These are phyloP conservation scores for Huiozyma naganishii DNA, from an alignment of 805 yeast genomes.

Conservation along the genomic window DNA sequence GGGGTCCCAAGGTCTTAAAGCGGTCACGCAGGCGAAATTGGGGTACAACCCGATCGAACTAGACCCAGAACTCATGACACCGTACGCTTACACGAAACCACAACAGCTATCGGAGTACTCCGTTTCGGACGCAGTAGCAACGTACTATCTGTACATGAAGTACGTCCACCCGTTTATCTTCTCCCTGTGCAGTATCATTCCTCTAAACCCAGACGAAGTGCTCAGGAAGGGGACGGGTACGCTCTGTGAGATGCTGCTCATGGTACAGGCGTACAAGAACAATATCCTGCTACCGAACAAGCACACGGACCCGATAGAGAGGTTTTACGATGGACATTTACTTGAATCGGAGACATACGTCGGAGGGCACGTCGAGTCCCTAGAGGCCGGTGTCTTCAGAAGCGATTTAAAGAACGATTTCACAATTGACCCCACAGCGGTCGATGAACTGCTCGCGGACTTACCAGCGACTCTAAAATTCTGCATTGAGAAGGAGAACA, in stretches of 20 bases:
- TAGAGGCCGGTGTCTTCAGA: constrained; percentile 96
- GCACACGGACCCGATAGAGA: constrained; percentile 85
- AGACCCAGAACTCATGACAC: constrained; percentile 97
- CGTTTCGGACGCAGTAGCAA: constrained; percentile 98
- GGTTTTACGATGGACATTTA: constrained; percentile 90
- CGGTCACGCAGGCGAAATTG: constrained; percentile 89
- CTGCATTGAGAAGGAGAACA: constrained; percentile 73
- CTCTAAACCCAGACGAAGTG: constrained; percentile 93
- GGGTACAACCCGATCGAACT: constrained; percentile 95
- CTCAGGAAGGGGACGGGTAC: constrained; percentile 97
- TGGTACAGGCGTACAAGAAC: constrained; percentile 87
- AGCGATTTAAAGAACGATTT: constrained; percentile 74
- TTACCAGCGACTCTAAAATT: constrained; percentile 70
- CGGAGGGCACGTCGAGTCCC: constrained; percentile 96
- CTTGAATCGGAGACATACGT: constrained; percentile 94
- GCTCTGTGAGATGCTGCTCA: constrained; percentile 89
- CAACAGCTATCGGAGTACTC: constrained; percentile 91
- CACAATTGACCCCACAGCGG: constrained; percentile 66
- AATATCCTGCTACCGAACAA: constrained; percentile 82
- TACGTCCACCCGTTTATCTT: constrained; percentile 96
- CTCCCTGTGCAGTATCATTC: constrained; percentile 90
- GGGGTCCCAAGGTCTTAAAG: constrained; percentile 96
- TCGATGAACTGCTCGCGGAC: constrained; percentile 68
- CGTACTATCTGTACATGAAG: constrained; percentile 89
- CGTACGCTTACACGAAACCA: constrained; percentile 90